These are phyloP conservation scores for Coemansia sp. DNA, from an alignment of 192 early-diverging fungal genomes.

Conservation along the genomic window DNA sequence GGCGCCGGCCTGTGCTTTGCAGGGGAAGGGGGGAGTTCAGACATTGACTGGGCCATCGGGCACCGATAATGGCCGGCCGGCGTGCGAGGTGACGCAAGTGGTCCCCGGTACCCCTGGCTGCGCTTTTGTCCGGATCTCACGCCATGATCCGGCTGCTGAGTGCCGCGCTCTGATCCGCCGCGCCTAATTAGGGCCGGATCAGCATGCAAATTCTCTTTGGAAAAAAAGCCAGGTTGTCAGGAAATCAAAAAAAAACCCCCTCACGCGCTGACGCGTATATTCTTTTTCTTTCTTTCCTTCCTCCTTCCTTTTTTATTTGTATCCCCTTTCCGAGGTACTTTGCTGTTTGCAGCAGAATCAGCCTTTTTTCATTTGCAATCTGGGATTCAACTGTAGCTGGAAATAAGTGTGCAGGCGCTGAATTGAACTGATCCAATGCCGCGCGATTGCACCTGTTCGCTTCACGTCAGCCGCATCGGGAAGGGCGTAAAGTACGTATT, in stretches of 20 bases:
- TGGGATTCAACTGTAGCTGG: neutral
- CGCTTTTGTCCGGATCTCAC: neutral
- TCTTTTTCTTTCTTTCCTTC: neutral
- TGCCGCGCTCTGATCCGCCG: too few species aligned
- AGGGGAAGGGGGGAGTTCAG: neutral
- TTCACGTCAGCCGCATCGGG: slow-evolving; percentile 47
- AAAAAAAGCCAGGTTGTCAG: too few species aligned
- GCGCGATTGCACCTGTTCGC: slow-evolving; percentile 49
- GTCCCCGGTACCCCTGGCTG: neutral
- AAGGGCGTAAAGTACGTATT: slow-evolving; percentile 40
- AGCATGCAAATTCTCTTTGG: neutral
- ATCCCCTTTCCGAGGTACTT: neutral
- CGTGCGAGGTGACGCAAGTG: too few species aligned
- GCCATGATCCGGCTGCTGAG: neutral
- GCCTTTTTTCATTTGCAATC: neutral
- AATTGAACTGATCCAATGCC: slow-evolving; percentile 25
- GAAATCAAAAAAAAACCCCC: too few species aligned
- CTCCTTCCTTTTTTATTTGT: neutral
- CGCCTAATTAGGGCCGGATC: neutral
- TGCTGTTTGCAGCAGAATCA: too few species aligned
- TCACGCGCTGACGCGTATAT: too few species aligned
- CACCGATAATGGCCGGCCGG: too few species aligned
- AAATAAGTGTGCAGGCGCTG: neutral
- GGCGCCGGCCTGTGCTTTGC: neutral
- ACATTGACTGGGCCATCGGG: too few species aligned